These are phyloP conservation scores for Didymella arachidicola DNA, from an alignment of 2,329 filamentous ascomycete species.

Conservation along the genomic window DNA sequence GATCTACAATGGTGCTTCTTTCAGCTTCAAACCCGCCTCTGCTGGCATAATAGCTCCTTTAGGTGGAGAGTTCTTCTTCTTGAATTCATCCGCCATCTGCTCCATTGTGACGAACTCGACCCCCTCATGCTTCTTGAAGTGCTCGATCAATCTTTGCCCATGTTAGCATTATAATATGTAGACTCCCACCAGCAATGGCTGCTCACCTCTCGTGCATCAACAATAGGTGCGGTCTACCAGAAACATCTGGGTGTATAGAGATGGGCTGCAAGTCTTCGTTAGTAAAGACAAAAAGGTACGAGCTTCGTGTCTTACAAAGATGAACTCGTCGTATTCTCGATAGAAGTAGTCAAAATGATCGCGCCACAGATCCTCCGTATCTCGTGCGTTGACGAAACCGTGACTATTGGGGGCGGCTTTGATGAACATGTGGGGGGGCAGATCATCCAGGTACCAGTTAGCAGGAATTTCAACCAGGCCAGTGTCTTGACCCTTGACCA, in stretches of 20 bases:
- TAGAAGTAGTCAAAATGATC: constrained; percentile 78
- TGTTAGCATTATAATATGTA: neutral
- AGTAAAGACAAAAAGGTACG: neutral
- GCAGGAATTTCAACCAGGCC: constrained; percentile 72
- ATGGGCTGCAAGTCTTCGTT: constrained; percentile 58
- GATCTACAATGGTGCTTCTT: constrained; percentile 29
- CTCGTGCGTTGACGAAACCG: constrained; percentile 63
- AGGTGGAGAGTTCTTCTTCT: constrained; percentile 66
- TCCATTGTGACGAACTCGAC: constrained; percentile 74
- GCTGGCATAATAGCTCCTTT: constrained; percentile 68
- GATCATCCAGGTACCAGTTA: constrained; percentile 67
- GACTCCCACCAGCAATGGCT: neutral
- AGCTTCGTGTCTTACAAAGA: constrained; percentile 65
- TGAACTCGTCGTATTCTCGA: constrained; percentile 76
- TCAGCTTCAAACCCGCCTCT: constrained; percentile 61
- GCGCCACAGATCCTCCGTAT: constrained; percentile 69
- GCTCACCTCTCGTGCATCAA: constrained; percentile 73
- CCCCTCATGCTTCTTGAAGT: constrained; percentile 69
- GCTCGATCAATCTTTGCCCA: constrained; percentile 64
- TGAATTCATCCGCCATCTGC: constrained; percentile 76
- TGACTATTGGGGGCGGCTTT: constrained; percentile 70
- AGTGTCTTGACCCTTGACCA: constrained; percentile 66
- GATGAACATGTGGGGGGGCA: constrained; percentile 74
- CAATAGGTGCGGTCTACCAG: constrained; percentile 72
- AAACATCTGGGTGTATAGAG: constrained; percentile 74